Base-by-base conservation (phyloP, 768 basidiomycete species). In the Tubosaeta sp. region DNA sequence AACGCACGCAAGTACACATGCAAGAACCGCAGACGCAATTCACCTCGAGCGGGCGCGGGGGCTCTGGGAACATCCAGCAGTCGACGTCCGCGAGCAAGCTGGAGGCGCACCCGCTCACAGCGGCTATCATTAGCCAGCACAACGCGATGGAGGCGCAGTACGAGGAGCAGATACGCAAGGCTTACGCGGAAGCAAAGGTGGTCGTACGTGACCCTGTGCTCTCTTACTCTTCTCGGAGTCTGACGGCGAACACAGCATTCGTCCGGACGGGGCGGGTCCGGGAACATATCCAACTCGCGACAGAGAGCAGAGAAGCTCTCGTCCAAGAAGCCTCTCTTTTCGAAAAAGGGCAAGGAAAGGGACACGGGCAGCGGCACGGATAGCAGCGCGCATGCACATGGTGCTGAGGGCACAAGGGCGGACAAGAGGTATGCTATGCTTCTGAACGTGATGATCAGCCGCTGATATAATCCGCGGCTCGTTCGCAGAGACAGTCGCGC, bases 191-290 rank as follows among this genome's bases (percentile, higher is more conserved):
- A 12, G 56, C 58, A 6, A 50, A 55, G 1, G 19, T 51, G 14
- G 27, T 56, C n/a, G 65, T 66, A 39, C 56, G 65, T 31, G 42
- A n/a, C 14, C 25, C 42, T n/a, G 2, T 26, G 19, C 6, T 10
- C 13, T 11, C 14, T 12, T 27, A 1, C 13, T 43, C 26, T 14
- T 25, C 26, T 16, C 14, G 11, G 12, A 19, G 5, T 41, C 25
- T 25, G 39, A 25, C 37, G 39, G 5, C 25, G 1, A 38, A 39
- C 11, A 16, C 31, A 66, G 65, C 59, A 43, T 19, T 66, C 65
- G 27, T 67, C 59, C 1, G 65, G 65, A 13, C 59, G 65, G 11
- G 65, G 65, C 3, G 65, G 65, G 3, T 56, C 55, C 2, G 65
- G 65, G 13, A 66, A 66, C n/a, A 66, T 66, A 48, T 57, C 50